These are phyloP conservation scores for Candida oleophila DNA, from an alignment of 805 yeast species.

Conservation along the genomic window DNA sequence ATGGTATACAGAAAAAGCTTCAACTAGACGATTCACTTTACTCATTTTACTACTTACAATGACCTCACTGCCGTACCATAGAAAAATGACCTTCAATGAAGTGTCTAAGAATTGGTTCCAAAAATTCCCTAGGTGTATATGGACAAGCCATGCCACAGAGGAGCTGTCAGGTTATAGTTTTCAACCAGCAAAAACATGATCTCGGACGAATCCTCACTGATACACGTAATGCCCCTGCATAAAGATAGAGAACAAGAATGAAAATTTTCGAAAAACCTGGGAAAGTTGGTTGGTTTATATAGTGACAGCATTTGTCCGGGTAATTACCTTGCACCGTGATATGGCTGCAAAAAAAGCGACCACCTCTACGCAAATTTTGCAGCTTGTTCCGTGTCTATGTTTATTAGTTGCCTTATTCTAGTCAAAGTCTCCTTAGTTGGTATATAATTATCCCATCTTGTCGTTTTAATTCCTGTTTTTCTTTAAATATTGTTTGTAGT, in stretches of 20 bases:
- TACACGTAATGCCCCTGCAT: conserved; percentile 99
- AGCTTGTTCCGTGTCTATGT: too few species aligned
- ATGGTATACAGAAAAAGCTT: not conserved
- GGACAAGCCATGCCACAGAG: conserved; percentile 49
- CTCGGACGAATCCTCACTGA: conserved; percentile 99
- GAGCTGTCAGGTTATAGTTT: conserved; percentile 96
- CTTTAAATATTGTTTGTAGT: not conserved
- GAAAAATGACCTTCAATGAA: conserved; percentile 31
- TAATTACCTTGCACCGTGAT: conserved; percentile 1
- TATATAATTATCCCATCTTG: not conserved
- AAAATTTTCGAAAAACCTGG: conserved; percentile 1
- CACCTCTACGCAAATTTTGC: too few species aligned
- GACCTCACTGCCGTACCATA: conserved; percentile 31
- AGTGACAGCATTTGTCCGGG: conserved; percentile 6
- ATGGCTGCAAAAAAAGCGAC: conserved; percentile 1
- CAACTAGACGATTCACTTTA: not conserved
- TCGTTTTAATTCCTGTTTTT: not conserved
- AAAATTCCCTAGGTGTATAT: conserved; percentile 67
- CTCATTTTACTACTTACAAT: conserved; percentile 9
- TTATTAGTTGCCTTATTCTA: too few species aligned
- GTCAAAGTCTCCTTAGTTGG: too few species aligned
- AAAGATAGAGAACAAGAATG: conserved; percentile 66
- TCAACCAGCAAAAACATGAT: conserved; percentile 99
- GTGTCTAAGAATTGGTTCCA: conserved; percentile 45
- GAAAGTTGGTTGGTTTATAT: conserved; percentile 2